Evolutionary conservation across 805 yeast species (phyloP).

Genomic region (Millerozyma miso): DNA sequence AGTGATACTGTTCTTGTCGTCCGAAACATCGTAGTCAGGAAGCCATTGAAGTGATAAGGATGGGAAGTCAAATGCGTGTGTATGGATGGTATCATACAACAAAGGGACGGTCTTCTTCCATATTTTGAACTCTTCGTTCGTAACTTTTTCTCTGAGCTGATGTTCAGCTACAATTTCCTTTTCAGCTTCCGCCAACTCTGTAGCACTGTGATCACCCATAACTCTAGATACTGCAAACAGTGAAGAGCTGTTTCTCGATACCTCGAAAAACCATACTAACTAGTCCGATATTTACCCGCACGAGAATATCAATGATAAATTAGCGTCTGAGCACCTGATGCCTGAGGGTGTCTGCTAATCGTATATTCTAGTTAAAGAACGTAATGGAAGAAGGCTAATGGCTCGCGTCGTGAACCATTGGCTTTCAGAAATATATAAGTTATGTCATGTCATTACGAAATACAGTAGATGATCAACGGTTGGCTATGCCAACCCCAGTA

Average conservation of each 20-base stretch:
- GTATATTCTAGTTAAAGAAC: not conserved
- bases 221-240: not conserved
- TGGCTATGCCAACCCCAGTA: too few relatives aligned
- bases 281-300: not conserved
- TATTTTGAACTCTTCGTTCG: conserved; percentile 68
- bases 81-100: conserved; percentile 68
- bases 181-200: conserved; percentile 26
- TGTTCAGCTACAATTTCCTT: conserved; percentile 39
- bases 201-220: conserved; percentile 9
- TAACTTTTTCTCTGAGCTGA: conserved; percentile 55
- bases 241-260: not conserved
- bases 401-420: not conserved
- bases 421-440: not conserved
- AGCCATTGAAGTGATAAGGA: conserved; percentile 68
- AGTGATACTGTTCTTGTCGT: conserved; percentile 24
- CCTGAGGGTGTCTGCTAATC: too few relatives aligned
- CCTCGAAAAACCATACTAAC: not conserved
- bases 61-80: conserved; percentile 67
- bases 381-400: not conserved
- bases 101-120: conserved; percentile 87
- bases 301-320: too few relatives aligned
- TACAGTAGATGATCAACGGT: too few relatives aligned
- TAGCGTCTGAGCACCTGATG: too few relatives aligned
- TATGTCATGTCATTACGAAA: too few relatives aligned
- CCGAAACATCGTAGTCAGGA: conserved; percentile 38